Conservation (phyloP, 2,329 filamentous ascomycete genomes). For the Claviceps paspali region DNA sequence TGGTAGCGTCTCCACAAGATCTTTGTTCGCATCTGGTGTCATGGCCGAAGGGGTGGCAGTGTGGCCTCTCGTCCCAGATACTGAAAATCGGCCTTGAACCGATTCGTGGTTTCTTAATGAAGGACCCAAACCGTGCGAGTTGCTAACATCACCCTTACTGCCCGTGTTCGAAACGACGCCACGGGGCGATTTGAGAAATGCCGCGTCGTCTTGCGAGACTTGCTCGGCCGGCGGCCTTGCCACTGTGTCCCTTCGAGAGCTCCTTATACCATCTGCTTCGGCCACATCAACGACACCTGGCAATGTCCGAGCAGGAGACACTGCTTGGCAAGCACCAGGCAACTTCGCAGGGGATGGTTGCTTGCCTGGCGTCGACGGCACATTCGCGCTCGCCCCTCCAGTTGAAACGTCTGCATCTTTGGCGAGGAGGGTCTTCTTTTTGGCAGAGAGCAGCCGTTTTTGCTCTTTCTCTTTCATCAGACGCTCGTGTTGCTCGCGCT, state of each 20-base stretch:
- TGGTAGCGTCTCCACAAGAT: slow-evolving; percentile 3
- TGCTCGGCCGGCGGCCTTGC: background rate
- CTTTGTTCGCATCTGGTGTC: background rate
- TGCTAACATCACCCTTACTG: background rate
- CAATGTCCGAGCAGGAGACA: background rate
- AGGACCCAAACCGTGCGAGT: background rate
- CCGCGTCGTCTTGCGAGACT: slow-evolving; percentile 4
- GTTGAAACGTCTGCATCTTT: background rate
- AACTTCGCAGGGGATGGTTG: background rate
- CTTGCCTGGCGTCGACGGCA: background rate
- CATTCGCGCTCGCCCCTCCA: background rate
- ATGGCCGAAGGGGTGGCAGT: background rate
- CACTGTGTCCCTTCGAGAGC: background rate
- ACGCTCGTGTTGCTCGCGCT: slow-evolving; percentile 37
- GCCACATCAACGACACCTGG: no score
- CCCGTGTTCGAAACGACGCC: slow-evolving; percentile 9
- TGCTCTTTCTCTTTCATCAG: slow-evolving; percentile 23
- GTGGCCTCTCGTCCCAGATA: background rate
- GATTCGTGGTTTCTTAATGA: background rate
- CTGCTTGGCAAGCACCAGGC: background rate
- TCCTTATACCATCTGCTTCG: background rate
- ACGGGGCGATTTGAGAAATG: slow-evolving; percentile 9
- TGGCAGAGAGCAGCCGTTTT: slow-evolving; percentile 15
- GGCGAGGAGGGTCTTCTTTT: slow-evolving; percentile 7
- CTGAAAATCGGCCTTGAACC: no score